These are phyloP conservation scores for Logfia minima DNA, from an alignment of 129 eudicot genomes.

Conservation along the genomic window DNA sequence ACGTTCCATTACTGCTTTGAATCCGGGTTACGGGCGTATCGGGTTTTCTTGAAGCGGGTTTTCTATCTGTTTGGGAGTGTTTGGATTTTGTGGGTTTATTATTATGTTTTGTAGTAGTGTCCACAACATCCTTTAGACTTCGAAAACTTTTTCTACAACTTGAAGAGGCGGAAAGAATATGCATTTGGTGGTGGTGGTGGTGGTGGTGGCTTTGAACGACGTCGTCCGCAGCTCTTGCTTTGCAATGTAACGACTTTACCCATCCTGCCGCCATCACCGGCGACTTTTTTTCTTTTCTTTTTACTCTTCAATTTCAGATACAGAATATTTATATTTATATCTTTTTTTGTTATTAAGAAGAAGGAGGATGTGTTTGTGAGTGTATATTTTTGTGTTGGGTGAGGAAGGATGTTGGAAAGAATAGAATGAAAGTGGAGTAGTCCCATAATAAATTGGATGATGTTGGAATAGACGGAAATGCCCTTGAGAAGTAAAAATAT, in stretches of 20 bases:
- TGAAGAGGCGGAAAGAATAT: constrained; percentile 48
- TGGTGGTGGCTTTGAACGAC: constrained; percentile 45
- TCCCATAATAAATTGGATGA: constrained; percentile 37
- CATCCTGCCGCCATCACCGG: constrained; percentile 70
- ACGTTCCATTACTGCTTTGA: constrained; percentile 6
- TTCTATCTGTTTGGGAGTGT: constrained; percentile 19
- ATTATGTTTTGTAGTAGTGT: constrained; percentile 27
- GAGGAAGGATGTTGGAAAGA: constrained; percentile 29
- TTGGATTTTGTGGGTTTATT: constrained; percentile 43
- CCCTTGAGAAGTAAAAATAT: constrained; percentile 4
- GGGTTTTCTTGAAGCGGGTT: constrained; percentile 40
- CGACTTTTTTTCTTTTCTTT: neutral
- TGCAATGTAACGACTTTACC: constrained; percentile 90
- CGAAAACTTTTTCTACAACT: constrained; percentile 66
- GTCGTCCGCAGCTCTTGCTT: constrained; percentile 72
- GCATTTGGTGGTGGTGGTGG: constrained; percentile 19
- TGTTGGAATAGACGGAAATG: constrained; percentile 17
- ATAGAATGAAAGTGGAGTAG: constrained; percentile 39
- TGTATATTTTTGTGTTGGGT: neutral
- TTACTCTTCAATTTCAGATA: neutral
- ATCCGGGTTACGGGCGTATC: constrained; percentile 33
- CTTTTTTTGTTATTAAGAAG: neutral
- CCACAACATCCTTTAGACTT: constrained; percentile 64
- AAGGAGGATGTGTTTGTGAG: neutral
- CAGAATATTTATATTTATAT: neutral